Conservation (phyloP, 2,329 filamentous ascomycete species). For the Talaromyces rugulosus region DNA sequence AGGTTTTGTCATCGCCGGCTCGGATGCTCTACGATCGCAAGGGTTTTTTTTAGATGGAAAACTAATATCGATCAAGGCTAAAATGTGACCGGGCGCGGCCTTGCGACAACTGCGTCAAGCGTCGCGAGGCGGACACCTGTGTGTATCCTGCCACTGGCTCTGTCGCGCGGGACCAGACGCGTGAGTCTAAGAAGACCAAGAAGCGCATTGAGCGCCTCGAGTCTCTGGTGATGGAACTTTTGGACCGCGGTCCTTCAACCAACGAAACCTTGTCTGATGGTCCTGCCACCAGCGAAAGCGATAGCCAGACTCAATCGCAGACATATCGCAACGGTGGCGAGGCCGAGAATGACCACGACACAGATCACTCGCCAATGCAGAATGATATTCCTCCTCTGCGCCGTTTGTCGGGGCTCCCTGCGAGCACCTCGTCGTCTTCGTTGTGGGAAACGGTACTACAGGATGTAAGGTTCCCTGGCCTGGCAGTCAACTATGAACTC, state of each 20-base stretch:
- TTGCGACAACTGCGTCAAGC: constrained; percentile 14
- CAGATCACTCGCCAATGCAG: neutral
- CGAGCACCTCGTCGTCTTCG: constrained; percentile 10
- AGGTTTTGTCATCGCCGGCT: neutral
- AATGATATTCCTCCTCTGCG: constrained; percentile 6
- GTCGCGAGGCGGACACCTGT: constrained; percentile 11
- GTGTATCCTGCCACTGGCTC: constrained; percentile 11
- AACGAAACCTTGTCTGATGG: constrained; percentile 5
- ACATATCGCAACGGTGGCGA: neutral
- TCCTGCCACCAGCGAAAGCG: constrained; percentile 5
- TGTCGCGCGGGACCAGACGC: constrained; percentile 10
- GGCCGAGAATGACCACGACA: neutral
- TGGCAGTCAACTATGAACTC: neutral
- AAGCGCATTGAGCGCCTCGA: constrained; percentile 13
- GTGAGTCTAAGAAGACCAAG: constrained; percentile 13
- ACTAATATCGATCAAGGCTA: constrained; percentile 1
- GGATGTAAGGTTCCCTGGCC: constrained; percentile 6
- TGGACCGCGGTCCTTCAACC: constrained; percentile 1
- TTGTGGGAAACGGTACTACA: constrained; percentile 13
- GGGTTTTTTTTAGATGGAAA: neutral
- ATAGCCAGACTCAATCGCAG: constrained; percentile 4
- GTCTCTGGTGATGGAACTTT: constrained; percentile 12
- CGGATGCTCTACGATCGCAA: neutral
- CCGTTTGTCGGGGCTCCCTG: constrained; percentile 1
- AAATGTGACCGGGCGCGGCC: constrained; percentile 12